Base-by-base conservation (phyloP, 169 alveolate species). In the Toxoplasma gondii region DNA sequence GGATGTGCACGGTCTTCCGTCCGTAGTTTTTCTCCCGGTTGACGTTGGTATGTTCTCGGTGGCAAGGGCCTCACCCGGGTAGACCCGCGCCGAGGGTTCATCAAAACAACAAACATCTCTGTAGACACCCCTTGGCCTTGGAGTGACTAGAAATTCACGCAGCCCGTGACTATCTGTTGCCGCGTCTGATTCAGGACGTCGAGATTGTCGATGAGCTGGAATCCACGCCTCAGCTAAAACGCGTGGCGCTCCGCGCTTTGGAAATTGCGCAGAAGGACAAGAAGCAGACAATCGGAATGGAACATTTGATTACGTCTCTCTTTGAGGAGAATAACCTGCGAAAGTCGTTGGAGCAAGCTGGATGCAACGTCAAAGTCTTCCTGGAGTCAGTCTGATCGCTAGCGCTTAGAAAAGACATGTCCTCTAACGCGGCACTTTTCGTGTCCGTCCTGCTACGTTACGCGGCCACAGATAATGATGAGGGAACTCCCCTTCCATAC, bases 171-270 rank as follows among this genome's bases (percentile, higher is more conserved):
- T 49, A 12, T 49, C 58, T 49, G 58, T 49, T 4, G 58, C 58
- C 22, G 58, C 58, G 12, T 49, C 58, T n/a, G 84, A 22, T 36
- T 12, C 84, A 74, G 84, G 84, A 74, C 45, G 84, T 74, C 38
- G 17, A 74, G 45, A n/a, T 74, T 16, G 84, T 74, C 84, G 90
- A 82, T 38, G 90, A 82, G 67, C 41, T 82, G 69, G 64, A 12
- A 31, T 38, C 90, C 38, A 22, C 67, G n/a, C 36, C 90, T 9
- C 90, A 82, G 67, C 67, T 82, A 38, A 38, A 43, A 16, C 53
- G 41, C 44, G 67, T 31, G 39, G 90, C 90, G 54, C 90, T 82
- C 38, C 90, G 90, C 41, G 90, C 90, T 22, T 67, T 82, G 54
- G 67, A 22, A 2, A 82, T 82, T 16, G 90, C 90, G 39, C 90